Evolutionary conservation across 1,284 basidiomycete genomes (phyloP), one percentile per base, ranked within the genome.

Genomic region (Coniferiporia sulphurascens): DNA sequence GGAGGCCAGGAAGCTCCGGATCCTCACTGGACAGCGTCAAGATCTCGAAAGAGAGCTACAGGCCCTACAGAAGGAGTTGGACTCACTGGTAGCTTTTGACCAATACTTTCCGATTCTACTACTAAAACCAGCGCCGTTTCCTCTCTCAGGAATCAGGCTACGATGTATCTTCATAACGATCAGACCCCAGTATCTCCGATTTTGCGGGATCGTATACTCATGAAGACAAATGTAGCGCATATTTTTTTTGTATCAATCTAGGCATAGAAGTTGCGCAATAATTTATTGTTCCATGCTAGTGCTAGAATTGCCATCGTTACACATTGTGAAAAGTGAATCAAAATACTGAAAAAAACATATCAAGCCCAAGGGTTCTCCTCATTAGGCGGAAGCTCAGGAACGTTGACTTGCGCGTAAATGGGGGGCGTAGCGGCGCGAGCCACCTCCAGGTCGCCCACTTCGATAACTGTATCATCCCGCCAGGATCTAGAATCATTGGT

Each of bases 11-110:
- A 77, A 82, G 49, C 70, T 86, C 45, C 84, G 86, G 62, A 77
- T 82, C 69, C 72, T 89, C 5, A 76, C 75, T 10, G 83, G 82
- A 64, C 85, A 89, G 65, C 76, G 85, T 49, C 81, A 87, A 68
- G 77, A 78, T 49, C 70, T 87, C 9, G 84, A 87, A 65, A 73
- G 76, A 44, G 83, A 87, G 66, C 68, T 83, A 1, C 71, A 72
- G 50, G 68, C 74, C 8, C 69, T 91, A 13, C 82, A 87, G 63
- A 76, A 75, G 1, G 85, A 90, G 65, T 76, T 89, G 1, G 69
- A 81, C 61, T 71, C 74, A 7, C 67, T 85, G 76, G 87, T 83
- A 60, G 7, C 53, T 22, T 13, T 35, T 27, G 15, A 3, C 15
- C 10, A 6, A 22, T 32, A 9, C 34, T 22, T 50, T 36, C 38